phyloP scores from a whole-genome alignment of 208 protist species.

The Leishmania tropica region DNA sequence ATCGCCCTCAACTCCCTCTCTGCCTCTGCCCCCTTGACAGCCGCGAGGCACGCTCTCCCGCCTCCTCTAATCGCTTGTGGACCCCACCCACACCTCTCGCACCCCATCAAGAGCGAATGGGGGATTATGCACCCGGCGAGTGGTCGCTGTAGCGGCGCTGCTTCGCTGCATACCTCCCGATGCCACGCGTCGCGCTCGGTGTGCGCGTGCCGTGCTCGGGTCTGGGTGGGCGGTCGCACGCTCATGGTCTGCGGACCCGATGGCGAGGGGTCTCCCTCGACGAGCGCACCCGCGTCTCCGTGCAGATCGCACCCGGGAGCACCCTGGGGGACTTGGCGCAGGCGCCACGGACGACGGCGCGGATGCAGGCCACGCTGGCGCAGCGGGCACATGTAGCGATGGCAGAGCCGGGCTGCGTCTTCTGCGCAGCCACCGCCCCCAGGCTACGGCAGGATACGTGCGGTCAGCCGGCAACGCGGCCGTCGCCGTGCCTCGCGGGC shows the following conservation, averaged over 20 bases:
- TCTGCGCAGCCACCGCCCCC: too few relatives aligned
- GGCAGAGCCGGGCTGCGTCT: too few relatives aligned
- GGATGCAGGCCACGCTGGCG: too few relatives aligned
- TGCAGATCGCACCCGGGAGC: neutral
- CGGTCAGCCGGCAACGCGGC: too few relatives aligned
- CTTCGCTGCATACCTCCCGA: neutral
- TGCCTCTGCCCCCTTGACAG: neutral
- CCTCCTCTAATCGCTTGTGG: neutral
- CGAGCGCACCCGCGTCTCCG: neutral
- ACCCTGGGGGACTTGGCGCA: too few relatives aligned
- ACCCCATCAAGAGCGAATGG: neutral
- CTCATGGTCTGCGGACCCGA: neutral
- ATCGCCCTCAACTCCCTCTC: too few relatives aligned
- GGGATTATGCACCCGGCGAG: neutral
- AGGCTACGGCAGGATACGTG: too few relatives aligned
- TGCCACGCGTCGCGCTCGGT: too few relatives aligned
- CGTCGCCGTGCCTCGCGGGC: neutral
- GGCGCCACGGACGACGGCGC: too few relatives aligned
- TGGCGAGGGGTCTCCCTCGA: neutral
- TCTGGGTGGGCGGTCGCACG: neutral
- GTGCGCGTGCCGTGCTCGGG: neutral
- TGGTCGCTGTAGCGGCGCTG: neutral
- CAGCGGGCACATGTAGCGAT: too few relatives aligned
- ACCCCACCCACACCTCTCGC: neutral
- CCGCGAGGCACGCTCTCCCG: too few relatives aligned